Evolutionary conservation across 192 early-diverging fungal genomes (phyloP).

Genomic region (Coemansia sp.): DNA sequence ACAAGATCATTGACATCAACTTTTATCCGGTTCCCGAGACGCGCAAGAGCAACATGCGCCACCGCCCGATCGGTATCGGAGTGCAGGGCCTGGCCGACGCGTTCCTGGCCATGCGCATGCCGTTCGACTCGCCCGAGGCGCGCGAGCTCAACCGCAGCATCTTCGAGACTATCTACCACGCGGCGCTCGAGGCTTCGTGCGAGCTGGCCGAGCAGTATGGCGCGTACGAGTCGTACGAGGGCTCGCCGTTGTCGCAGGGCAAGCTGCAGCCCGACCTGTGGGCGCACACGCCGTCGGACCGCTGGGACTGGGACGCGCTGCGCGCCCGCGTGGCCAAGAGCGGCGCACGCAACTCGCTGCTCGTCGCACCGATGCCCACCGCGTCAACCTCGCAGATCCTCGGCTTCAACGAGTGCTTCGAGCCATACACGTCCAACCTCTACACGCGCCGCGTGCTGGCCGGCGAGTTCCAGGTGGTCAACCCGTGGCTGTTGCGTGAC

Average conservation of each 20-base stretch:
- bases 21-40: constrained; percentile 94
- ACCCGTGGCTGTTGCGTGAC: constrained; percentile 94
- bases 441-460: constrained; percentile 95
- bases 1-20: constrained; percentile 97
- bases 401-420: constrained; percentile 98
- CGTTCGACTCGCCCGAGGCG: constrained; percentile 89
- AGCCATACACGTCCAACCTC: constrained; percentile 89
- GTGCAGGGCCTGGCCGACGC: constrained; percentile 98
- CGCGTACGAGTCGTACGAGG: constrained; percentile 64
- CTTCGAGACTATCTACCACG: constrained; percentile 97
- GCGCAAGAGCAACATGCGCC: constrained; percentile 83
- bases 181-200: constrained; percentile 86
- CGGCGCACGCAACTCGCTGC: constrained; percentile 91
- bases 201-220: constrained; percentile 82
- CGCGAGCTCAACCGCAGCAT: constrained; percentile 81
- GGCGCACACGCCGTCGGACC: constrained; percentile 73
- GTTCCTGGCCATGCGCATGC: constrained; percentile 91
- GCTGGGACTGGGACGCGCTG: constrained; percentile 89
- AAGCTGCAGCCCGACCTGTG: constrained; percentile 94
- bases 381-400: constrained; percentile 97
- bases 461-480: constrained; percentile 98
- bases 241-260: constrained; percentile 87
- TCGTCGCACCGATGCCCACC: constrained; percentile 98
- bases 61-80: constrained; percentile 97
- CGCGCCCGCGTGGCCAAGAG: constrained; percentile 73